Percentiles rank a stretch among this genome's conserved stretches.
phyloP scores from a whole-genome alignment of 2,329 filamentous ascomycete species.

The Pseudofabraea citricarpa region DNA sequence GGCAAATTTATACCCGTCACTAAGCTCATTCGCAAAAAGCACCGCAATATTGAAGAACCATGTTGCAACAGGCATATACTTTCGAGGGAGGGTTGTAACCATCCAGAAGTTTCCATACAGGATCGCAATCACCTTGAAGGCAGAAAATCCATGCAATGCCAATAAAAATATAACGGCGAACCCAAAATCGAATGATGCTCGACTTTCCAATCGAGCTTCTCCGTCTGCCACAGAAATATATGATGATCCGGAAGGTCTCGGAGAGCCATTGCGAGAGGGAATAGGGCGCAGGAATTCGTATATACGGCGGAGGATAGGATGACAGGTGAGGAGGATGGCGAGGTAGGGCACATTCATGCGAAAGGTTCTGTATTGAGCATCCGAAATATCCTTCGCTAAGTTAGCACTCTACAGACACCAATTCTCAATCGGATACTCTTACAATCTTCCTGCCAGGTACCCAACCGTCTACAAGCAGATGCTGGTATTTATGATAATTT shows the following conservation, averaged over 20 bases:
- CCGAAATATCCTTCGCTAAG: constrained; percentile 69
- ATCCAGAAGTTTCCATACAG: constrained; percentile 78
- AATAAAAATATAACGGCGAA: constrained; percentile 79
- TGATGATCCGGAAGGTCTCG: constrained; percentile 28
- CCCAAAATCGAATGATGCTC: constrained; percentile 74
- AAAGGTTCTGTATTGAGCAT: constrained; percentile 82
- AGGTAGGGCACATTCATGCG: constrained; percentile 83
- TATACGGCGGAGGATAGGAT: constrained; percentile 70
- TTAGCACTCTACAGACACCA: constrained; percentile 8
- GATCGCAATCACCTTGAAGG: constrained; percentile 75
- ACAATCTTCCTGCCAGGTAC: constrained; percentile 87
- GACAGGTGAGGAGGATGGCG: constrained; percentile 65
- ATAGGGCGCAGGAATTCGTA: constrained; percentile 52
- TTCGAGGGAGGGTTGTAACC: constrained; percentile 64
- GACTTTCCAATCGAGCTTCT: constrained; percentile 58
- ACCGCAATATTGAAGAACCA: constrained; percentile 87
- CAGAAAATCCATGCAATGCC: constrained; percentile 79
- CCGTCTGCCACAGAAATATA: constrained; percentile 38
- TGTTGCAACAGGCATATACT: constrained; percentile 68
- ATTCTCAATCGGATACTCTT: constrained; percentile 27
- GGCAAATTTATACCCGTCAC: constrained; percentile 68
- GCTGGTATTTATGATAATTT: constrained; percentile 70
- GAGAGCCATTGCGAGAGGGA: constrained; percentile 14
- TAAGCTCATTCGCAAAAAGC: constrained; percentile 87
- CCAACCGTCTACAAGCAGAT: constrained; percentile 76